Evolutionary conservation across 345 rosid species (phyloP).

Genomic region (Salix brachista): DNA sequence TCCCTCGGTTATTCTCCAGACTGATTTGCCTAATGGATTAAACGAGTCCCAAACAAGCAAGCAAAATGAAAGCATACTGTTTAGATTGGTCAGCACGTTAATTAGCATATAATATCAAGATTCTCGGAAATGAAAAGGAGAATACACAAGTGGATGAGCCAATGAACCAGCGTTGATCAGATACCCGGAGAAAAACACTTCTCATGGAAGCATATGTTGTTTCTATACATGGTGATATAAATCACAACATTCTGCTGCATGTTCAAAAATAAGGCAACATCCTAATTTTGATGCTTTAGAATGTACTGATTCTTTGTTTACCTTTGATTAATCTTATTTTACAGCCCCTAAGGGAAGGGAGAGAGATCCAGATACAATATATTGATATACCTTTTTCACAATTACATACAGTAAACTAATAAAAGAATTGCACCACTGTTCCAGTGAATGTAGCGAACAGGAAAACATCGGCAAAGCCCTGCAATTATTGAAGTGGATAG

Average conservation of each 20-base stretch:
- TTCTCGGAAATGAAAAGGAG: no score
- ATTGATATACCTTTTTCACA: slow-evolving; percentile 32
- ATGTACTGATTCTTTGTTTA: slow-evolving; percentile 14
- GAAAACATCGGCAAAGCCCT: slow-evolving; percentile 32
- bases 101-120: no score
- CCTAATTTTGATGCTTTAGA: slow-evolving; percentile 17
- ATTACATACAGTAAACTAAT: slow-evolving; percentile 54
- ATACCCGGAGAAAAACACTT: slow-evolving; percentile 7
- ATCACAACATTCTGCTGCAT: slow-evolving; percentile 25
- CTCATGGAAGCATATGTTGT: slow-evolving; percentile 8
- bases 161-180: background rate
- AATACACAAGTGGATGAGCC: background rate
- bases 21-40: background rate
- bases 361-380: slow-evolving; percentile 21
- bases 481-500: slow-evolving; percentile 8
- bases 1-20: slow-evolving; percentile 3
- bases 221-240: slow-evolving; percentile 28
- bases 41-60: slow-evolving; percentile 1
- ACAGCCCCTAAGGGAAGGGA: slow-evolving; percentile 33
- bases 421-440: slow-evolving; percentile 48
- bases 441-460: slow-evolving; percentile 18
- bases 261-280: slow-evolving; percentile 23
- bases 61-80: background rate
- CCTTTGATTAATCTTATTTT: slow-evolving; percentile 41
- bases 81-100: no score